Percentiles rank a stretch among this genome's conserved stretches.
These are phyloP conservation scores for Gaeumannomyces sp. DNA, from an alignment of 2,329 filamentous ascomycete species.

Conservation along the genomic window DNA sequence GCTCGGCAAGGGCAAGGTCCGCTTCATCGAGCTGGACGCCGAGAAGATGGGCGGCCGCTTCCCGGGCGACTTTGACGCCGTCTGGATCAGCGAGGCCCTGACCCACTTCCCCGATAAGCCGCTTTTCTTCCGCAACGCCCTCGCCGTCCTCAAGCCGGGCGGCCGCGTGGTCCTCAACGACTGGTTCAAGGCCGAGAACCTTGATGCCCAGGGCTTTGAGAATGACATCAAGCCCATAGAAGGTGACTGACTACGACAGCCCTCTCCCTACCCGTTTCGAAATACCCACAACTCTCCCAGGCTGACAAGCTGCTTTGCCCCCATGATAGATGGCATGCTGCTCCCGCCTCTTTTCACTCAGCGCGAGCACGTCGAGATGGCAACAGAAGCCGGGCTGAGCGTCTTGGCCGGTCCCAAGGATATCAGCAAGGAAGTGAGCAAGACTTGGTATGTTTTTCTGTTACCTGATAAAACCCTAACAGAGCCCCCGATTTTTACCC, in stretches of 20 bases:
- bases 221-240: slow-evolving; percentile 54
- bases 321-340: slow-evolving; percentile 48
- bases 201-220: slow-evolving; percentile 37
- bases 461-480: background rate
- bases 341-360: slow-evolving; percentile 50
- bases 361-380: slow-evolving; percentile 45
- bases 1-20: slow-evolving; percentile 40
- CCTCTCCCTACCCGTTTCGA: background rate
- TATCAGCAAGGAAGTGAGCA: slow-evolving; percentile 51
- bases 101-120: slow-evolving; percentile 54
- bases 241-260: slow-evolving; percentile 27
- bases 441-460: slow-evolving; percentile 46
- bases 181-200: slow-evolving; percentile 51
- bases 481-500: background rate
- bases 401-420: slow-evolving; percentile 43
- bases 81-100: slow-evolving; percentile 58
- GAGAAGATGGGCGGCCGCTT: slow-evolving; percentile 54
- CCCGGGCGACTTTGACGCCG: slow-evolving; percentile 41
- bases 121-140: slow-evolving; percentile 50
- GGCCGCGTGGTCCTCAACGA: slow-evolving; percentile 53
- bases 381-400: slow-evolving; percentile 40
- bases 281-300: background rate
- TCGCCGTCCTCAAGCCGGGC: slow-evolving; percentile 38
- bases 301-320: too few relatives aligned
- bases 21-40: slow-evolving; percentile 53